Evolutionary conservation across 2,329 filamentous ascomycete species (phyloP), one percentile per base, ranked within the genome.

Genomic region (Penicillium sp.): DNA sequence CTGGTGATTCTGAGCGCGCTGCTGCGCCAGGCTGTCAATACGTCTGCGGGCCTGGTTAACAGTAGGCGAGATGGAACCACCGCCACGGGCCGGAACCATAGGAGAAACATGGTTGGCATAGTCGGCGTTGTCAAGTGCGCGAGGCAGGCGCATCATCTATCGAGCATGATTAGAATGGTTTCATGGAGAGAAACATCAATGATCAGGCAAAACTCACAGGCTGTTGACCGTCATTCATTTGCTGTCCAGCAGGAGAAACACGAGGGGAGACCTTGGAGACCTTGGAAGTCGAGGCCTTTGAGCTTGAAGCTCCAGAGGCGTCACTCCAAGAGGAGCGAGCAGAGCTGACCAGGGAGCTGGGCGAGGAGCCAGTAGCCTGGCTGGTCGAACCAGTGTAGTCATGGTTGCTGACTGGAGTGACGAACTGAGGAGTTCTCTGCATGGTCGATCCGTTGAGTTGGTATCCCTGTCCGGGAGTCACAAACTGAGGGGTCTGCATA

Each of bases 1-100:
- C n/a, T 55, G 60, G 25, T 57, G 61, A 36, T 64, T 64, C 37
- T 60, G 61, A 38, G 65, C 59, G 2, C 66, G 64, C 33, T 71
- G 65, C 5, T 51, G n/a, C 19, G 19, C 19, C 19, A 22, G 19
- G 19, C 5, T 22, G 3, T 25, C 7, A 25, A 25, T 25, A 7
- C 4, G 39, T 1, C 25, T 3, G 18, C 29, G 29, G n/a, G 29
- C 18, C 25, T 34, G 33, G 4, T 10, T n/a, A 14, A 35, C 9
- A 3, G 14, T 8, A 11, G 10, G 14, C 3, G 33, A 4, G 2
- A 16, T 19, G 14, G 14, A 16, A 8, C 9, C 2, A 10, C 6
- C 33, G 5, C 4, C 2, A 11, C 27, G 7, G 7, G 44, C 11
- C 2, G 46, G 16, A 0, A 33, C 18, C 5, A 49, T 37, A 3